Conservation (phyloP, 805 yeast species). For the Ogataea pini region DNA sequence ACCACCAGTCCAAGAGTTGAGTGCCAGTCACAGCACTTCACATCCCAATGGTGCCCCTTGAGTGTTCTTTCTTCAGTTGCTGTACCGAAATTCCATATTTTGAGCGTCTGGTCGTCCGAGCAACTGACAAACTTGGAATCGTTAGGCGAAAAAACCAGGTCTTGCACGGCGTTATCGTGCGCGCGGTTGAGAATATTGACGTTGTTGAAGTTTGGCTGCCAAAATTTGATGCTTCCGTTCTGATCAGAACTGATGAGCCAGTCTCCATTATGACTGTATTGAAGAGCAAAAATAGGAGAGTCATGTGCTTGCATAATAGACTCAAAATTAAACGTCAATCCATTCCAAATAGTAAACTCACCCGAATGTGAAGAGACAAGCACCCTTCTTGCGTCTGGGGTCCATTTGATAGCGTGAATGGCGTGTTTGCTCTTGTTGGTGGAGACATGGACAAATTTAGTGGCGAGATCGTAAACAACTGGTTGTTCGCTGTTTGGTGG, state of each 20-base stretch:
- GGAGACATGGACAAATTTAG: constrained; percentile 86
- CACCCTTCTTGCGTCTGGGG: constrained; percentile 92
- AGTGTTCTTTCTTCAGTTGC: constrained; percentile 79
- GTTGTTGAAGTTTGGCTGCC: constrained; percentile 98
- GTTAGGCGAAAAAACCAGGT: constrained; percentile 84
- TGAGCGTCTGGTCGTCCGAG: constrained; percentile 87
- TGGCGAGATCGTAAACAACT: constrained; percentile 62
- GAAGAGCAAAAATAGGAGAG: constrained; percentile 74
- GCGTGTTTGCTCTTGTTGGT: constrained; percentile 92
- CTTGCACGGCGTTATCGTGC: constrained; percentile 82
- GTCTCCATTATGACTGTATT: constrained; percentile 86
- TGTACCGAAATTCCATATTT: constrained; percentile 92
- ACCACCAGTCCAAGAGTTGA: constrained; percentile 82
- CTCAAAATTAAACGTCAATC: constrained; percentile 91
- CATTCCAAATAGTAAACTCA: constrained; percentile 96
- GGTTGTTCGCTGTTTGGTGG: constrained; percentile 56
- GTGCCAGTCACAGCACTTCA: constrained; percentile 97
- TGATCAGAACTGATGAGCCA: constrained; percentile 96
- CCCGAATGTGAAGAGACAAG: constrained; percentile 91
- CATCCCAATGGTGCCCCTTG: constrained; percentile 98
- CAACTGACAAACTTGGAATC: constrained; percentile 92
- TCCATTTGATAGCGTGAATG: constrained; percentile 88
- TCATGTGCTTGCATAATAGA: constrained; percentile 99
- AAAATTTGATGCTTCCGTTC: constrained; percentile 85
- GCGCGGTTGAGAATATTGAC: constrained; percentile 74